phyloP scores from a whole-genome alignment of 495 filamentous ascomycete species.

The Talaromyces borbonicus region DNA sequence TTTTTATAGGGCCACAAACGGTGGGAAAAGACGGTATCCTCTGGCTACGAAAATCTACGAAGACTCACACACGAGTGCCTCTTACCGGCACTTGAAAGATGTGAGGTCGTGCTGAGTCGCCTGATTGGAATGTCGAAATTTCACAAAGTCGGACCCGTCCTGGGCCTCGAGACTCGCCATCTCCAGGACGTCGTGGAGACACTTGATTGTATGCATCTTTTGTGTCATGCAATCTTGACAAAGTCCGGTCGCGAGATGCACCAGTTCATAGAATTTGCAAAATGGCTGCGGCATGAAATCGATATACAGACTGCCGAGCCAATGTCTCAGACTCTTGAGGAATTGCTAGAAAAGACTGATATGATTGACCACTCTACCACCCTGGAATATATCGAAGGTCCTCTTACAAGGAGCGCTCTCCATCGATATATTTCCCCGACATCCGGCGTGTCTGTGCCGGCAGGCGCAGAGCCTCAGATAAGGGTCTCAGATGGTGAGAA shows the following conservation, averaged over 20 bases:
- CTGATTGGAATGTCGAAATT: conserved; percentile 81
- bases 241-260: conserved; percentile 65
- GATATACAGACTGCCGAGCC: conserved; percentile 44
- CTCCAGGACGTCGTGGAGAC: conserved; percentile 56
- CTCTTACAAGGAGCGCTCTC: conserved; percentile 38
- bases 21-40: conserved; percentile 80
- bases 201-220: conserved; percentile 61
- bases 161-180: conserved; percentile 52
- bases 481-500: conserved; percentile 32
- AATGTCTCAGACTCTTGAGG: conserved; percentile 34
- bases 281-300: conserved; percentile 80
- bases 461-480: conserved; percentile 10
- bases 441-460: conserved; percentile 16
- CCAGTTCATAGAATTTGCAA: conserved; percentile 68
- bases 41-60: conserved; percentile 67
- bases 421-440: conserved; percentile 34
- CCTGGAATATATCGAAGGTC: conserved; percentile 42
- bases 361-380: conserved; percentile 36
- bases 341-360: conserved; percentile 36
- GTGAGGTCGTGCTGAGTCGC: conserved; percentile 69
- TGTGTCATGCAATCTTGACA: conserved; percentile 63
- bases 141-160: conserved; percentile 53
- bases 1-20: conserved; percentile 72
- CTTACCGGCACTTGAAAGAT: conserved; percentile 76
- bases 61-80: conserved; percentile 76